Base-by-base conservation (phyloP, 345 rosid species). In the Cochlearia excelsa region DNA sequence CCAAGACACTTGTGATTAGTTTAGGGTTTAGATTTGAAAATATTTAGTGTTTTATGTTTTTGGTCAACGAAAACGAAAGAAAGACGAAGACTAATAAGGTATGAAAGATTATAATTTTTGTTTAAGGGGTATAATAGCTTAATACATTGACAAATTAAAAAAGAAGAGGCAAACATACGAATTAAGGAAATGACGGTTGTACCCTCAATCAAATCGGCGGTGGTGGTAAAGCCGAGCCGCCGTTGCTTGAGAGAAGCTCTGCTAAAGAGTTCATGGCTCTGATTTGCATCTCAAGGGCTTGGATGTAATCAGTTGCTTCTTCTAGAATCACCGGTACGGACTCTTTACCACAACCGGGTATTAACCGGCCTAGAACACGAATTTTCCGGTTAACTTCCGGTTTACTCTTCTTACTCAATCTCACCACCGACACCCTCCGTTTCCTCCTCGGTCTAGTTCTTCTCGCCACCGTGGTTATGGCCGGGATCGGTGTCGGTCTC, bases 221-320 rank as follows among this genome's bases (percentile, higher is more conserved):
- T 9, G 78, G 64, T 65, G 59, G 49, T 16, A 16, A 16, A 3
- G 81, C 23, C 23, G 23, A 16, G 23, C 23, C 23, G 23, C 23
- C 23, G 23, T 16, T 35, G 58, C 38, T n/a, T 28, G 74, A 63
- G 55, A 70, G 70, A 57, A 70, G 75, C 64, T 82, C 78, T 6
- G 79, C 81, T 10, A 94, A 70, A 60, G 86, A 80, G 16, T 66
- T 75, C 99, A 94, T 85, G 65, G 92, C 90, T 66, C 82, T 71
- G 27, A 94, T 80, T 66, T 94, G 99, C 99, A 94, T 87, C 95
- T 94, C 95, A 56, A 90, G 67, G 26, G 99, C 99, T 8, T 88
- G 85, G 27, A 94, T 94, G 31, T 94, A 94, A 78, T 94, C 99
- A 0, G 92, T 82, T 1, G 92, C 95, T 74, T 94, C 99, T 68